Base-by-base conservation (phyloP, 129 eudicot genomes). In the Saposhnikovia divaricata region DNA sequence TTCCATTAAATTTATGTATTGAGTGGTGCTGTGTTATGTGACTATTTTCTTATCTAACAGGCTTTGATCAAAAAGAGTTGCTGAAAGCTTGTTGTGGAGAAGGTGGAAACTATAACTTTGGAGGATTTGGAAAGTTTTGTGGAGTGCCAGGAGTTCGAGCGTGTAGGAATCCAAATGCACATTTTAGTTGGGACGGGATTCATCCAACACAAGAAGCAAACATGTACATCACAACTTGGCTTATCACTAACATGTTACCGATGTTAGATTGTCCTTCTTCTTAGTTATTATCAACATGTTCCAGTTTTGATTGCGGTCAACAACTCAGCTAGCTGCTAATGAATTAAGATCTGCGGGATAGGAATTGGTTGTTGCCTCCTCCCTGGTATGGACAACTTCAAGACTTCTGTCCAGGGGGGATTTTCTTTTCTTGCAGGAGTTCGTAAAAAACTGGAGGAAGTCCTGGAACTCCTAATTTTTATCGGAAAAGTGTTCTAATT, bases 1-100 rank as follows among this genome's bases (percentile, higher is more conserved):
- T 34, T 34, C 37, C 37, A 34, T 0, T 6, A 7, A 2, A 7
- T n/a, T 0, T 61, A 1, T 10, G 4, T 6, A 6, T 10, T n/a
- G 4, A 6, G 5, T 21, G 69, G 15, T 63, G 7, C 16, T 14
- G 6, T 18, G 63, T 55, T 1, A 25, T 31, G 39, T 27, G 37
- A 75, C n/a, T 40, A 16, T 48, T 5, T 55, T 31, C 61, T 23
- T 38, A 1, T 18, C 15, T 74, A 39, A 37, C 6, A 85, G 82
- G 83, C 19, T 75, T 82, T 45, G 77, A 85, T 55, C 37, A 13
- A 1, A 27, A 31, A 18, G 23, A 75, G 15, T 28, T 55, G 5
- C 76, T 25, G 37, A 78, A 76, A 70, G 80, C 81, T n/a, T 82
- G 88, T n/a, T 85, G 88, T 38, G 88, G 86, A 39, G 12, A 13